Percentiles rank a stretch among this genome's conserved stretches.
Conservation (phyloP, 2,329 filamentous ascomycete genomes). For the Tolypocladium nubicola region DNA sequence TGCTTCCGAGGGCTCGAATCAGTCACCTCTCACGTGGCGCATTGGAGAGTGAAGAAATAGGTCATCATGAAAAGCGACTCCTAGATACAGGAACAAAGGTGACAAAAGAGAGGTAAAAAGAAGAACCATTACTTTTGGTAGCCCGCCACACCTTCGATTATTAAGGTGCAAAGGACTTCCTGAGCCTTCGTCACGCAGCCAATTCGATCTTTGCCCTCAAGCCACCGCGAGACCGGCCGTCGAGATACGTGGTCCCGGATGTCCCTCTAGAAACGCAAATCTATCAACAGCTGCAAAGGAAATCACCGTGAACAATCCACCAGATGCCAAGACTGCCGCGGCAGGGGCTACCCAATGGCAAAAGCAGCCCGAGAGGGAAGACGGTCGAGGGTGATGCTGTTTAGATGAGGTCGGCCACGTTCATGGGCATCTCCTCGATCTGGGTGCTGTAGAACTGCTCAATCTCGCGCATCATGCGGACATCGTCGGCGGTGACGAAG, state of each 20-base stretch:
- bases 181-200: constrained; percentile 26
- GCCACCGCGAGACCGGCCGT: constrained; percentile 18
- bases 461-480: constrained; percentile 99
- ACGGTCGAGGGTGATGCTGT: constrained; percentile 13
- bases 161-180: constrained; percentile 27
- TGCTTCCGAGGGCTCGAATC: not conserved
- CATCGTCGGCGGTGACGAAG: constrained; percentile 98
- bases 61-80: constrained; percentile 23
- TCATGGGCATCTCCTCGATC: constrained; percentile 99
- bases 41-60: constrained; percentile 6
- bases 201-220: constrained; percentile 18
- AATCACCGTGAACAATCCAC: constrained; percentile 18
- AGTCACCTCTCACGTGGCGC: not conserved
- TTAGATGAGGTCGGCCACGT: constrained; percentile 69
- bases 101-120: constrained; percentile 21
- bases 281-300: constrained; percentile 28
- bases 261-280: constrained; percentile 27
- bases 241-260: constrained; percentile 12
- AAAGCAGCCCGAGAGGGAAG: constrained; percentile 11
- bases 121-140: constrained; percentile 33
- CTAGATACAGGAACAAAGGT: constrained; percentile 22
- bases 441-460: constrained; percentile 99
- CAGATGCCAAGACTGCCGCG: constrained; percentile 16
- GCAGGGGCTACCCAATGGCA: constrained; percentile 10
- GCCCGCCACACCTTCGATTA: constrained; percentile 24